Conservation (phyloP, 495 filamentous ascomycete species). For the Daldinia loculata region DNA sequence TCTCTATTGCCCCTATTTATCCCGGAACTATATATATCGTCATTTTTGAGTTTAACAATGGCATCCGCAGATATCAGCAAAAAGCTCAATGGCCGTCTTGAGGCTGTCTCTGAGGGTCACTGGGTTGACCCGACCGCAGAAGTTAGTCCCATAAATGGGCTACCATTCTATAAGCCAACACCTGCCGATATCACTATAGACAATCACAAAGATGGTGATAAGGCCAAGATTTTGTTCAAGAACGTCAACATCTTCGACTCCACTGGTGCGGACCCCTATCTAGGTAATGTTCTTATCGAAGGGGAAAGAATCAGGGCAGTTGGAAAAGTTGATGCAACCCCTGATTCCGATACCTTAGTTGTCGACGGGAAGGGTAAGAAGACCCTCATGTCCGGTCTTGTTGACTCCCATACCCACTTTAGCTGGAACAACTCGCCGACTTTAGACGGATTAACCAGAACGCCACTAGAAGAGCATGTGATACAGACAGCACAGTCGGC, state of each 20-base stretch:
- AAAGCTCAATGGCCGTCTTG: background rate
- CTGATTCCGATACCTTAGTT: background rate
- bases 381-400: conserved; percentile 18
- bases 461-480: conserved; percentile 14
- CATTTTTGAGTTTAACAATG: background rate
- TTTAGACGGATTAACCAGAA: conserved; percentile 11
- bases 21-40: background rate
- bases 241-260: background rate
- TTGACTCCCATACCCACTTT: conserved; percentile 11
- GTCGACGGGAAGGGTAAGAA: background rate
- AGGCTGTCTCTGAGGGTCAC: background rate
- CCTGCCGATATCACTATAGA: background rate
- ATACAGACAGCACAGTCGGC: conserved; percentile 10
- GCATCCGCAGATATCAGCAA: background rate
- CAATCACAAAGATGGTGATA: background rate
- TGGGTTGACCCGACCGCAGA: background rate
- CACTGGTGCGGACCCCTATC: background rate
- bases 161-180: background rate
- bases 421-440: conserved; percentile 24
- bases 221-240: background rate
- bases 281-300: background rate
- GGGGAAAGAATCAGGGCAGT: conserved; percentile 1
- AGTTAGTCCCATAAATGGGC: background rate
- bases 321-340: background rate
- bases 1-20: background rate